Evolutionary conservation across 495 filamentous ascomycete species (phyloP).

Genomic region (Neurospora hispaniola): DNA sequence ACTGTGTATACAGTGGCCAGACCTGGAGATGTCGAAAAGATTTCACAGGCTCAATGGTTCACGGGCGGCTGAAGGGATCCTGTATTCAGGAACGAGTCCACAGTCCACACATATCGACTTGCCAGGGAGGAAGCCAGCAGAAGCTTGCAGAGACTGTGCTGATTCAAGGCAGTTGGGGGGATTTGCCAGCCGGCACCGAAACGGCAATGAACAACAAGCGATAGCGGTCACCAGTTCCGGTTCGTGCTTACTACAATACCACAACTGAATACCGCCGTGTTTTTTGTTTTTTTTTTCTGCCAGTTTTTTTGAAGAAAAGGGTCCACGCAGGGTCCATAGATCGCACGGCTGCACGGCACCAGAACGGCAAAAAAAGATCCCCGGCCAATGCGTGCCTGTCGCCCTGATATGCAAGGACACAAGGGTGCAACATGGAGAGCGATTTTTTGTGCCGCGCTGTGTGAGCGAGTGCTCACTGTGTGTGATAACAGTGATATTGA

Average conservation of each 20-base stretch:
- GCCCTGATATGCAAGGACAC: not conserved
- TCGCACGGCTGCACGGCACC: not conserved
- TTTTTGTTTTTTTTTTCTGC: not conserved
- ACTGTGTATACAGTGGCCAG: not conserved
- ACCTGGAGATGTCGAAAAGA: not conserved
- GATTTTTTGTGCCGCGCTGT: constrained; percentile 1
- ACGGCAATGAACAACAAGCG: not conserved
- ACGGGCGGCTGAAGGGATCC: not conserved
- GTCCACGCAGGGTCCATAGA: not conserved
- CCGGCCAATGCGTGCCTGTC: not conserved
- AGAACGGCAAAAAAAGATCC: not conserved
- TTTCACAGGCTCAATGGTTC: not conserved
- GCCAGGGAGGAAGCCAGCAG: not conserved
- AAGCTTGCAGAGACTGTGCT: not conserved
- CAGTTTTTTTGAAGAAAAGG: not conserved
- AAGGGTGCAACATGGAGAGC: constrained; percentile 12
- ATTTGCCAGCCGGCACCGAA: not conserved
- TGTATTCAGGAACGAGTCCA: not conserved
- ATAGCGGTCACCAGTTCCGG: not conserved
- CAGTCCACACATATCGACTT: not conserved
- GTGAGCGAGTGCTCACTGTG: not conserved
- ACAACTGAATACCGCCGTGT: not conserved
- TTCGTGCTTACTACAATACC: not conserved
- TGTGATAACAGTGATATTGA: not conserved
- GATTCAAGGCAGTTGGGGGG: not conserved